These are phyloP conservation scores for Lachnellula occidentalis DNA, from an alignment of 2,329 filamentous ascomycete genomes.

Conservation along the genomic window DNA sequence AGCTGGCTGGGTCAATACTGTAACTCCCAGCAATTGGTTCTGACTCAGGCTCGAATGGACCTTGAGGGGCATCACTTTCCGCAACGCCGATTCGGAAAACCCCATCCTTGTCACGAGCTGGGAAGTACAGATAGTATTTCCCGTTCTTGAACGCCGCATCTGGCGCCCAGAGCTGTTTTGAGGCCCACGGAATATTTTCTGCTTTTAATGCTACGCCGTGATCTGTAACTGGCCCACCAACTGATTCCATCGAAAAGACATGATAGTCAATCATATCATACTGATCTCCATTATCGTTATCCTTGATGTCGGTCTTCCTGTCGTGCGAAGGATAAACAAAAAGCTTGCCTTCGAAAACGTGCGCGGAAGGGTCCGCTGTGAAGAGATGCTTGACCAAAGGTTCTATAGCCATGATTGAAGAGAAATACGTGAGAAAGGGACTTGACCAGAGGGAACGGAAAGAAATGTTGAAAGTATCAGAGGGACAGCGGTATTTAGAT, in stretches of 20 bases:
- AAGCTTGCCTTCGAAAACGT: constrained; percentile 69
- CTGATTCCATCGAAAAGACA: constrained; percentile 57
- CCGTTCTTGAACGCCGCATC: constrained; percentile 65
- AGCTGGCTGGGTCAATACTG: constrained; percentile 71
- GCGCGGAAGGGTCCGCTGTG: constrained; percentile 75
- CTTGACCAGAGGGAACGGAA: not conserved
- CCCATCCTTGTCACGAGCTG: constrained; percentile 63
- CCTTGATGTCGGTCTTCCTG: constrained; percentile 65
- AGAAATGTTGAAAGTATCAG: not conserved
- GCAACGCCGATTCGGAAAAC: constrained; percentile 74
- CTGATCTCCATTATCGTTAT: constrained; percentile 82
- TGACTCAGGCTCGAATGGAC: constrained; percentile 63
- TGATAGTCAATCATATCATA: constrained; percentile 84
- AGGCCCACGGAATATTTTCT: constrained; percentile 68
- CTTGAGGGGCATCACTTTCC: constrained; percentile 55
- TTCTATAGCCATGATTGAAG: constrained; percentile 7
- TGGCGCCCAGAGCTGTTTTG: constrained; percentile 76
- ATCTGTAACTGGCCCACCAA: constrained; percentile 58
- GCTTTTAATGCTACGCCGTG: constrained; percentile 64
- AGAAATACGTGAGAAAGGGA: not conserved
- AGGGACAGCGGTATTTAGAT: not conserved
- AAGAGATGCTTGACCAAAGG: constrained; percentile 48
- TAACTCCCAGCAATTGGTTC: constrained; percentile 63
- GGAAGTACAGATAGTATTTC: constrained; percentile 74
- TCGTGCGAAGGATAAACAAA: constrained; percentile 82